Percentiles rank a stretch among this genome's conserved stretches.
Evolutionary conservation across 768 basidiomycete species (phyloP).

Genomic region (Clitopilus hobsonii): DNA sequence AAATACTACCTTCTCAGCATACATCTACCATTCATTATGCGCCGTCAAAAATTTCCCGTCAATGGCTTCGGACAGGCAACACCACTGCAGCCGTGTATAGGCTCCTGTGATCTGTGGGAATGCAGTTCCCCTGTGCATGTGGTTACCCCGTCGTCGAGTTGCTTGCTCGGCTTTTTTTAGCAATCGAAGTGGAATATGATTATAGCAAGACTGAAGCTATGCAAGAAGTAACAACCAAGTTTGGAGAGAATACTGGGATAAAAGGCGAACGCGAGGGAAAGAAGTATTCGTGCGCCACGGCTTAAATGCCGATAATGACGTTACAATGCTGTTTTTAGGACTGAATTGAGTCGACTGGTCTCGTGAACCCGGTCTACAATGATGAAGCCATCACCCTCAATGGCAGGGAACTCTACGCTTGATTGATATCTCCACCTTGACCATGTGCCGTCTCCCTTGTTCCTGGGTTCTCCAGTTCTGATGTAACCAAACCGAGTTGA

Average conservation of each 20-base stretch:
- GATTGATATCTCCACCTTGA: slow-evolving; percentile 1
- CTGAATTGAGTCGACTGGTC: neutral
- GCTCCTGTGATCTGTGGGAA: neutral
- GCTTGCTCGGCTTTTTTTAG: neutral
- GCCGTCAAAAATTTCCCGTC: neutral
- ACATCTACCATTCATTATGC: neutral
- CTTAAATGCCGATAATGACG: neutral
- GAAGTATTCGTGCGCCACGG: neutral
- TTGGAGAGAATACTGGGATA: neutral
- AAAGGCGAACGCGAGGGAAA: too few relatives aligned
- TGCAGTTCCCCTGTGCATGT: neutral
- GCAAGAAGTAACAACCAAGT: neutral
- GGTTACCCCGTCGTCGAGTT: neutral
- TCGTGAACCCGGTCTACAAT: neutral
- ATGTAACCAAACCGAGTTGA: slow-evolving; percentile 2
- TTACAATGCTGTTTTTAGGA: neutral
- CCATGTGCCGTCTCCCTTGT: slow-evolving; percentile 1
- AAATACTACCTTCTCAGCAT: neutral
- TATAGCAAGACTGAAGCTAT: neutral
- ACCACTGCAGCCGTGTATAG: neutral
- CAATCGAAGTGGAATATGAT: neutral
- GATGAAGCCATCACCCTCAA: neutral
- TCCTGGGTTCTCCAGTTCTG: neutral
- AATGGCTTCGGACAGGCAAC: neutral
- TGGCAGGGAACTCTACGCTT: neutral